phyloP scores from a whole-genome alignment of 805 yeast species.

The Priceomyces melissophilus region DNA sequence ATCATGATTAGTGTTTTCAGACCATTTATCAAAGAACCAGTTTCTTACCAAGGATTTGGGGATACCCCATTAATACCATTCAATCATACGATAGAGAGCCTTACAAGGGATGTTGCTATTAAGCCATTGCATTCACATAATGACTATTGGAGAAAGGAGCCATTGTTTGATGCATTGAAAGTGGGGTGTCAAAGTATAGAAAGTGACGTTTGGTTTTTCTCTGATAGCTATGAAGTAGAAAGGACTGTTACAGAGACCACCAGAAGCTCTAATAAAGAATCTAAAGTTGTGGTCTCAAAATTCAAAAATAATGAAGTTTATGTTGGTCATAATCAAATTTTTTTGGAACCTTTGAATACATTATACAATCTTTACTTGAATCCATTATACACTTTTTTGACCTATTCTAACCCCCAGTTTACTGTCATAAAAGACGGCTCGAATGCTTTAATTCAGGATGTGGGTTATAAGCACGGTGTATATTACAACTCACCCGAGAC shows the following conservation, averaged over 20 bases:
- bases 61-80: slow-evolving; percentile 18
- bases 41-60: background rate
- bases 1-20: slow-evolving; percentile 15
- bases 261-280: slow-evolving; percentile 9
- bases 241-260: slow-evolving; percentile 26
- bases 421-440: slow-evolving; percentile 5
- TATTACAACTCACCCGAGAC: slow-evolving; percentile 43
- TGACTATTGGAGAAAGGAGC: slow-evolving; percentile 61
- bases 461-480: slow-evolving; percentile 24
- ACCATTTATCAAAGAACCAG: slow-evolving; percentile 4
- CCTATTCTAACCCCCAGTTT: slow-evolving; percentile 41
- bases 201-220: slow-evolving; percentile 61
- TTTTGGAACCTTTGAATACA: slow-evolving; percentile 44
- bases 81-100: slow-evolving; percentile 21
- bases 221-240: slow-evolving; percentile 25
- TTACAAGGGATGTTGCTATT: slow-evolving; percentile 35
- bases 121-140: slow-evolving; percentile 63
- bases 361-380: slow-evolving; percentile 49
- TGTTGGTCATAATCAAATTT: slow-evolving; percentile 59
- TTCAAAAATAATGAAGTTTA: slow-evolving; percentile 38
- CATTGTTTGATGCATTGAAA: slow-evolving; percentile 55
- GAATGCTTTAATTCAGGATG: slow-evolving; percentile 12
- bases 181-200: slow-evolving; percentile 59
- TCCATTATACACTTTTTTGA: slow-evolving; percentile 48
- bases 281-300: slow-evolving; percentile 11